Evolutionary conservation across 495 filamentous ascomycete genomes (phyloP), one percentile per base, ranked within the genome.

Genomic region (Aspergillus haitiensis): DNA sequence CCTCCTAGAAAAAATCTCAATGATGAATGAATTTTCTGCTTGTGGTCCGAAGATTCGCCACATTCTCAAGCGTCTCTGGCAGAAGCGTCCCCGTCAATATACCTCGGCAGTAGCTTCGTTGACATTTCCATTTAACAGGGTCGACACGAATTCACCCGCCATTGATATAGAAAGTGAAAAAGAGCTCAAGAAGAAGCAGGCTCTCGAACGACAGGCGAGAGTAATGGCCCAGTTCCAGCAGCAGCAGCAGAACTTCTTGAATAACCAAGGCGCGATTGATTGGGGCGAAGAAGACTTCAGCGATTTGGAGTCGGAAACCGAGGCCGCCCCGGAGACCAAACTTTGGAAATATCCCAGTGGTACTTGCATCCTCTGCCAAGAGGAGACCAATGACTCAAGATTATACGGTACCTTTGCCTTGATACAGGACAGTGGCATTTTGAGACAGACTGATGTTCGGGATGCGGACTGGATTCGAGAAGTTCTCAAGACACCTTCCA

Each of bases 191-290:
- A 98, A 97, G 78, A 85, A 87, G 64, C 87, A 93, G 33, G 94
- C 95, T 0, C 72, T 91, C 36, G 92, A 93, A 59, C 82, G 94
- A 49, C 92, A 98, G 74, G 92, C 92, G 8, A 86, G 82, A 62
- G 90, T 98, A 16, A 96, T 98, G 92, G 93, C 92, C 2, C 90
- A 96, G 69, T 96, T 98, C 77, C 94, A 96, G 70, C 86, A 96
- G 66, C 92, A 99, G 66, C 95, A 98, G 67, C 92, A 95, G 72
- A 91, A 84, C 63, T 98, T 98, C 75, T 71, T 98, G 75, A 87
- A 89, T 58, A 92, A 84, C 63, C 91, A 96, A 69, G 88, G 87
- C 34, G 84, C 85, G 36, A 81, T 96, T 63, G 88, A 96, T 68
- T 96, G 92, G 86, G 92, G 88, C 13, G 88, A 89, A 37, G 85